phyloP scores from a whole-genome alignment of 2,329 filamentous ascomycete genomes.

The Anthostomella pinea region DNA sequence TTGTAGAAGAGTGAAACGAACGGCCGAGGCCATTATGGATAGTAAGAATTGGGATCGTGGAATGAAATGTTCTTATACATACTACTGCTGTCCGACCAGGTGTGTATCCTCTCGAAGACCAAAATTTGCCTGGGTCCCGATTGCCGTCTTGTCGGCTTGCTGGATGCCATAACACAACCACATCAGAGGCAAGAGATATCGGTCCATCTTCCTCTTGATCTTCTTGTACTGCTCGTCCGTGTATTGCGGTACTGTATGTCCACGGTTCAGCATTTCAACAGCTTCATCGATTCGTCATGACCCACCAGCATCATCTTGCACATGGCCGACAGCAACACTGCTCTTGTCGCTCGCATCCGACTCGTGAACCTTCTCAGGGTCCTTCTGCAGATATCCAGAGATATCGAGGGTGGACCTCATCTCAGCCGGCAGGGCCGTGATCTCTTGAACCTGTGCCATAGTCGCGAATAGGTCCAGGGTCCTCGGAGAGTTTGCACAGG shows the following conservation, averaged over 20 bases:
- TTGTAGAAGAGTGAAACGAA: too few relatives aligned
- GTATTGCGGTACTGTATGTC: constrained; percentile 24
- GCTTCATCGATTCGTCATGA: not conserved
- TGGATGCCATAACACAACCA: constrained; percentile 49
- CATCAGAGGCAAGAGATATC: constrained; percentile 46
- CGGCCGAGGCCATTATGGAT: too few relatives aligned
- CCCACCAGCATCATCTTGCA: constrained; percentile 20
- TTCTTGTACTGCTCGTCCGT: constrained; percentile 38
- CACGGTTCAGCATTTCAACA: not conserved
- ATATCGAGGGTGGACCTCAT: constrained; percentile 15
- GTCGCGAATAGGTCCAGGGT: too few relatives aligned
- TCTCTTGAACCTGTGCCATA: constrained; percentile 19
- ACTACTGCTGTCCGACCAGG: too few relatives aligned
- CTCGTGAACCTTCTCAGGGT: constrained; percentile 15
- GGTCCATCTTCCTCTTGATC: constrained; percentile 41
- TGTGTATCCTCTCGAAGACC: constrained; percentile 31
- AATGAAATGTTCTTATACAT: too few relatives aligned
- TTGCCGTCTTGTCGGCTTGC: constrained; percentile 45
- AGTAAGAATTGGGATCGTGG: too few relatives aligned
- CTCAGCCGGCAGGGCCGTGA: constrained; percentile 20
- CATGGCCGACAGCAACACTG: constrained; percentile 18
- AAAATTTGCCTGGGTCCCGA: constrained; percentile 38
- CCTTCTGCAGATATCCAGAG: constrained; percentile 11
- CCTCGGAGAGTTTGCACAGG: too few relatives aligned
- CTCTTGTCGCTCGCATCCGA: constrained; percentile 21